Evolutionary conservation across 2,329 filamentous ascomycete genomes (phyloP).

Genomic region (Ceratocystis ficicola): DNA sequence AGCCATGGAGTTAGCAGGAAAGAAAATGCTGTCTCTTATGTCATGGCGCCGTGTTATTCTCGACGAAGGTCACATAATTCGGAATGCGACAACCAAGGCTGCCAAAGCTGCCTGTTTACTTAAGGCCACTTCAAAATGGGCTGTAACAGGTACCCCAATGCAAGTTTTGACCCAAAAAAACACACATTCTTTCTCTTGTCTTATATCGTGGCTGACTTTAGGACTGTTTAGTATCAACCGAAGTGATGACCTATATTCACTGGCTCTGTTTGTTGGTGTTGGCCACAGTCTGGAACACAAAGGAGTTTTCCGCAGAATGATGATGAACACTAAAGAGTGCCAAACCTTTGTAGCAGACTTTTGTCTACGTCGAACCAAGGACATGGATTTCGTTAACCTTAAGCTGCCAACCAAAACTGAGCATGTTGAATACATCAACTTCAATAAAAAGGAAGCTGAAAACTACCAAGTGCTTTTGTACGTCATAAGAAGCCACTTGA

Average conservation of each 20-base stretch:
- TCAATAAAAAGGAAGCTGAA: conserved; percentile 59
- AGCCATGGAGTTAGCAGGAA: conserved; percentile 41
- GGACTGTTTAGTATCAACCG: conserved; percentile 50
- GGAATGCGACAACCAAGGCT: conserved; percentile 62
- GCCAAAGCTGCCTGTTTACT: conserved; percentile 56
- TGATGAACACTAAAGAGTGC: conserved; percentile 53
- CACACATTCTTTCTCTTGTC: background rate
- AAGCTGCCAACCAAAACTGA: conserved; percentile 66
- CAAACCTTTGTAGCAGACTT: conserved; percentile 70
- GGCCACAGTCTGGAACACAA: conserved; percentile 62
- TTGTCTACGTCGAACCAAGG: conserved; percentile 69
- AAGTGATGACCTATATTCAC: conserved; percentile 67
- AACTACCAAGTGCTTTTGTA: conserved; percentile 65
- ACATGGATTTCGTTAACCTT: conserved; percentile 78
- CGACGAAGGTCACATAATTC: conserved; percentile 73
- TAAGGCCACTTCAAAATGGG: conserved; percentile 62
- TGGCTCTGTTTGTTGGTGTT: conserved; percentile 64
- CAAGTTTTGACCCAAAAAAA: conserved; percentile 27
- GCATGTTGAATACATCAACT: conserved; percentile 62
- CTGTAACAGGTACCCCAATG: conserved; percentile 70
- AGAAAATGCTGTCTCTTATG: conserved; percentile 34
- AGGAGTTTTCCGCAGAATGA: conserved; percentile 59
- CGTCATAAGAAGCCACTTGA: conserved; percentile 27
- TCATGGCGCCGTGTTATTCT: conserved; percentile 70
- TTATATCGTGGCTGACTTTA: conserved; percentile 25